Percentiles rank a stretch among this genome's conserved stretches.
These are phyloP conservation scores for Phaeolepiota aurea DNA, from an alignment of 768 basidiomycete species.

Conservation along the genomic window DNA sequence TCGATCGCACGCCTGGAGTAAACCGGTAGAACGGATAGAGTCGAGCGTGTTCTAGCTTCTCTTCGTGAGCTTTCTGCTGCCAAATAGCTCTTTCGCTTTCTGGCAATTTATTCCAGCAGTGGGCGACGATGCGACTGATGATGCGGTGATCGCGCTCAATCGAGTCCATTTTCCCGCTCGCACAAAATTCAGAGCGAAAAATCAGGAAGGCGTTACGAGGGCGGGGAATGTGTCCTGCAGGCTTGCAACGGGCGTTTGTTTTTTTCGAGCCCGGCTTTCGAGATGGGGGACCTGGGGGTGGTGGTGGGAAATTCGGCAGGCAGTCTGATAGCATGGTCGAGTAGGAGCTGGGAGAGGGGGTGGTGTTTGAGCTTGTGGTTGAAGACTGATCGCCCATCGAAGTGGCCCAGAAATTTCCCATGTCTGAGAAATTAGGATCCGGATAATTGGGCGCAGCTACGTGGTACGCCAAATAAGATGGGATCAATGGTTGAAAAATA, in stretches of 20 bases:
- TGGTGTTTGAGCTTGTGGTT: neutral
- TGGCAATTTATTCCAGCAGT: slow-evolving; percentile 46
- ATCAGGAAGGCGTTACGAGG: slow-evolving; percentile 84
- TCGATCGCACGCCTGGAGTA: slow-evolving; percentile 32
- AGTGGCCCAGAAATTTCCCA: neutral
- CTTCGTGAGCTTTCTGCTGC: slow-evolving; percentile 39
- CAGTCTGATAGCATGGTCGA: neutral
- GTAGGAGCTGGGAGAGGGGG: neutral
- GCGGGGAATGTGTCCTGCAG: slow-evolving; percentile 52
- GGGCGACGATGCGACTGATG: slow-evolving; percentile 47
- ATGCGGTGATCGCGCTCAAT: slow-evolving; percentile 52
- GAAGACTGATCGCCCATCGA: neutral
- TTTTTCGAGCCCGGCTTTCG: neutral
- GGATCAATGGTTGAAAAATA: neutral
- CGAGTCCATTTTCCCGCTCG: slow-evolving; percentile 38
- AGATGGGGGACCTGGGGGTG: neutral
- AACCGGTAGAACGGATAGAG: slow-evolving; percentile 51
- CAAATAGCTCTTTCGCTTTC: slow-evolving; percentile 43
- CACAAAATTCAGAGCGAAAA: slow-evolving; percentile 53
- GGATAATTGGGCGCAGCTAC: neutral
- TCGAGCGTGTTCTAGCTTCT: slow-evolving; percentile 38
- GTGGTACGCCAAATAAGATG: neutral
- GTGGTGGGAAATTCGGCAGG: neutral
- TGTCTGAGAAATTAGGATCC: neutral
- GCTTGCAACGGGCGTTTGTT: neutral